Conservation (phyloP, 208 protist genomes). For the Leishmania arabica region DNA sequence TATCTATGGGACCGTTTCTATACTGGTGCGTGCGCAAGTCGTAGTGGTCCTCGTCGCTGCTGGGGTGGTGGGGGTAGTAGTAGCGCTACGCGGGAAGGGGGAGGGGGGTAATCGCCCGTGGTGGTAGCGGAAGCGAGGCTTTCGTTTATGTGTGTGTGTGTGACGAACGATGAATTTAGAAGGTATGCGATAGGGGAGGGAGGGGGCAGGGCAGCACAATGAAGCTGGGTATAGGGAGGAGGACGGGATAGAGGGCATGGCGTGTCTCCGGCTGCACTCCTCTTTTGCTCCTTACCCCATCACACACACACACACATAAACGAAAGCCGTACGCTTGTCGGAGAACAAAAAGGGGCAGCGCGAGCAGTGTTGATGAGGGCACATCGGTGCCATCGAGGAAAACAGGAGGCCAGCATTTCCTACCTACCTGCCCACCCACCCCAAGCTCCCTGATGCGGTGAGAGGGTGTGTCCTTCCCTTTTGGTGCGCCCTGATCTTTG, state of each 20-base stretch:
- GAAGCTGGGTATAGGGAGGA: not conserved
- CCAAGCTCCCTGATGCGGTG: not conserved
- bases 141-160: not conserved
- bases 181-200: not conserved
- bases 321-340: not conserved
- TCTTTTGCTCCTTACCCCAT: not conserved
- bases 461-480: not conserved
- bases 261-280: not conserved
- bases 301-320: not conserved
- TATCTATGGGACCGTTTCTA: conserved; percentile 20
- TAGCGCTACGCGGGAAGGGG: not conserved
- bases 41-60: not conserved
- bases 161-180: not conserved
- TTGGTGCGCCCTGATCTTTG: not conserved
- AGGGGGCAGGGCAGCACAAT: not conserved
- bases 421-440: not conserved
- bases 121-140: conserved; percentile 1
- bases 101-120: not conserved
- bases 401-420: not conserved
- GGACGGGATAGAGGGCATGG: not conserved
- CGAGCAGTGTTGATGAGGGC: not conserved
- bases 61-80: not conserved
- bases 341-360: not conserved
- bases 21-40: not conserved
- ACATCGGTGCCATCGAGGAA: not conserved